A percentile compares a stretch with the other conserved stretches of the same genome.
These are phyloP conservation scores for Diaporthe ilicicola DNA, from an alignment of 2,329 filamentous ascomycete species.

Conservation along the genomic window DNA sequence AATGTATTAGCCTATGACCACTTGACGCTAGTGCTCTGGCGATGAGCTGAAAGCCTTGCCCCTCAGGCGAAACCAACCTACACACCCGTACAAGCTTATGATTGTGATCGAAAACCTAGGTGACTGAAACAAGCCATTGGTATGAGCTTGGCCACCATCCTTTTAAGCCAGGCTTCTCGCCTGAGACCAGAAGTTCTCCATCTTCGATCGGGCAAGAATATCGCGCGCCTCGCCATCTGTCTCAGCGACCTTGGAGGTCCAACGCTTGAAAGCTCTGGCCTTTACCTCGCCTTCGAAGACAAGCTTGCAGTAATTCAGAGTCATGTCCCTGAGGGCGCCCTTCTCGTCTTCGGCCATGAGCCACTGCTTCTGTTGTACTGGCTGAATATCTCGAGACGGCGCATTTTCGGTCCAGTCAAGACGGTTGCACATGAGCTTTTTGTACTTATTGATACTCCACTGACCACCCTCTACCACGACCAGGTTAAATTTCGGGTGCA, in stretches of 20 bases:
- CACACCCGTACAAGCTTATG: background rate
- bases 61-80: background rate
- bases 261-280: slow-evolving; percentile 81
- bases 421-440: slow-evolving; percentile 91
- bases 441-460: slow-evolving; percentile 84
- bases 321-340: slow-evolving; percentile 82
- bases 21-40: background rate
- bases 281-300: slow-evolving; percentile 94
- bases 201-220: slow-evolving; percentile 79
- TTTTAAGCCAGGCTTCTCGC: slow-evolving; percentile 68
- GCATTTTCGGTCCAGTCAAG: slow-evolving; percentile 95
- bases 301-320: slow-evolving; percentile 80
- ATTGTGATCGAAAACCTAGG: background rate
- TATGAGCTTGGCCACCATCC: background rate
- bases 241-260: slow-evolving; percentile 91
- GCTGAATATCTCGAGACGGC: slow-evolving; percentile 70
- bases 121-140: background rate
- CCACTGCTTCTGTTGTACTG: slow-evolving; percentile 75
- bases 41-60: background rate
- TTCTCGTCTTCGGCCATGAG: slow-evolving; percentile 80
- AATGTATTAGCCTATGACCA: background rate
- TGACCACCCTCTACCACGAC: slow-evolving; percentile 92
- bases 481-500: slow-evolving; percentile 88
- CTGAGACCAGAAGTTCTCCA: slow-evolving; percentile 94
- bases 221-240: slow-evolving; percentile 90